Evolutionary conservation across 2,329 filamentous ascomycete species (phyloP), one percentile per base, ranked within the genome.

Genomic region (Neonectria punicea): DNA sequence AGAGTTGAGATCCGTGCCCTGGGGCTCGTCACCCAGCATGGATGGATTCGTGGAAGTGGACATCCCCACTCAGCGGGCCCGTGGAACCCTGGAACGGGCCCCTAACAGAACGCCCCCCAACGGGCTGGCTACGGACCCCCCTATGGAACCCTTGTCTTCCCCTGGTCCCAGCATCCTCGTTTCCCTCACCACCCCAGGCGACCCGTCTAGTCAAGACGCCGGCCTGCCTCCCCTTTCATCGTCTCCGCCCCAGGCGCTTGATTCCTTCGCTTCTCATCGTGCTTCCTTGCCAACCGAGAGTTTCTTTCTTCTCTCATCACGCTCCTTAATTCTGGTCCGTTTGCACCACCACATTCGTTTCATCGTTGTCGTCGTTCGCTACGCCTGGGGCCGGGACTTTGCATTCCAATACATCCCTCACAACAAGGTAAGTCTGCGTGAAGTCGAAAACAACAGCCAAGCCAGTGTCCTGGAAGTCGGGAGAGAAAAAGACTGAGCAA

Each of bases 281-380:
- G 75, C 75, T 74, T 78, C 74, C 75, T 80, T 79, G 81, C 83
- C 83, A 86, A 86, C 83, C 81, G 84, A 85, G 84, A 82, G 83
- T 80, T 70, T 72, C 68, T 74, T 82, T 80, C 64, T 68, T 70
- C 84, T 86, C 84, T 86, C 83, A 82, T 74, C 82, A 87, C 85
- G 80, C 83, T 87, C 85, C 72, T 68, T 67, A 69, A 58, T 62
- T 58, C 55, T 47, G 71, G 67, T 67, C 67, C 53, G n/a, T 61
- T 68, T 62, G 67, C 66, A 71, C 71, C 63, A 71, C 61, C 62
- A 77, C 77, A 58, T 71, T 78, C 76, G 66, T 73, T 78, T 72
- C 59, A 65, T 68, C 70, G 67, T 67, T 67, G 74, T 74, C 67
- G 56, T 66, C 67, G 56, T 66, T 76, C 70, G 69, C 66, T 71